Conservation (phyloP, 305 asterid genomes). For the Coffea humblotiana region DNA sequence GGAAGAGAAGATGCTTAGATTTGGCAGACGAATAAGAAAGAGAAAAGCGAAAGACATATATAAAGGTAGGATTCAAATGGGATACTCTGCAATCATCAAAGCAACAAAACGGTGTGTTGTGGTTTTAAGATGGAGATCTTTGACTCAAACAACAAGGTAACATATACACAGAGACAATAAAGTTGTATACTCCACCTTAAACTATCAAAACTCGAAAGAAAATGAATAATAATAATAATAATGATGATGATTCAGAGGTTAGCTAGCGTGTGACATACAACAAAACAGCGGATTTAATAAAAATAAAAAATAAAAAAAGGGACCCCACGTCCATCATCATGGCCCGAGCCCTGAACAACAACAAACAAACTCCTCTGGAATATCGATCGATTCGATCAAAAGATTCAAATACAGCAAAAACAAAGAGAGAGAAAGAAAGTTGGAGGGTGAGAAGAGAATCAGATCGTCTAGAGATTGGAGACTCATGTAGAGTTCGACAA, state of each 20-base stretch:
- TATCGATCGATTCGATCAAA: slow-evolving; percentile 62
- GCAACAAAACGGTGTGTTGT: slow-evolving; percentile 45
- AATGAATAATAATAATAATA: neutral
- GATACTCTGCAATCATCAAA: slow-evolving; percentile 76
- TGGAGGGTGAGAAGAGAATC: slow-evolving; percentile 28
- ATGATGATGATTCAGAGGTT: too few relatives aligned
- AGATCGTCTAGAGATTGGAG: slow-evolving; percentile 59
- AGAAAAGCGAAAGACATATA: slow-evolving; percentile 39
- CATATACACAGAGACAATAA: slow-evolving; percentile 20
- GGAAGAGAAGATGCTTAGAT: slow-evolving; percentile 41
- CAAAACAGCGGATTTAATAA: slow-evolving; percentile 2
- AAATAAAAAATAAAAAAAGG: neutral
- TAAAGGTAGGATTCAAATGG: slow-evolving; percentile 35
- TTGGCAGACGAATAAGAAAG: slow-evolving; percentile 25
- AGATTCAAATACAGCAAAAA: slow-evolving; percentile 44
- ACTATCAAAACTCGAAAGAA: slow-evolving; percentile 8
- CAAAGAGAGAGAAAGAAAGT: slow-evolving; percentile 22
- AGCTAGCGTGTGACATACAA: neutral
- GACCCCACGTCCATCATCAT: slow-evolving; percentile 33
- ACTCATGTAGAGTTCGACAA: slow-evolving; percentile 34
- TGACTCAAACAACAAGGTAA: slow-evolving; percentile 37
- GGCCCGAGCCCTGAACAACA: slow-evolving; percentile 21
- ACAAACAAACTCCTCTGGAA: slow-evolving; percentile 46
- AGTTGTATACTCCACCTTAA: slow-evolving; percentile 24
- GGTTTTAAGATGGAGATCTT: slow-evolving; percentile 30